These are phyloP conservation scores for Leishmania tarentolae DNA, from an alignment of 208 protist species.

Conservation along the genomic window DNA sequence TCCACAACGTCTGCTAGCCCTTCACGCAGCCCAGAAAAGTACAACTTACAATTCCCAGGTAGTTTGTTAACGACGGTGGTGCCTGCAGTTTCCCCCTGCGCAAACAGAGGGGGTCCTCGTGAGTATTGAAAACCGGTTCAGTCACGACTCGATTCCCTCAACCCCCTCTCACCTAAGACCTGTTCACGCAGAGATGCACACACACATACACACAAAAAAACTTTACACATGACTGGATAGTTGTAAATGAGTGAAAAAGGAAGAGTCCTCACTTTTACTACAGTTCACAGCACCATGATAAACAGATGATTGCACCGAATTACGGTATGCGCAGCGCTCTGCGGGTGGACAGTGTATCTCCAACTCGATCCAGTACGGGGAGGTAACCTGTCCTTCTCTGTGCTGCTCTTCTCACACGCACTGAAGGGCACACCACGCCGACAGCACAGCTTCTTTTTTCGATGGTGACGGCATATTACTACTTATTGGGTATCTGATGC, in stretches of 20 bases:
- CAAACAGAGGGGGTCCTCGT: not conserved
- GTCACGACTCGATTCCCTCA: not conserved
- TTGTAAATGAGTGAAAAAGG: not conserved
- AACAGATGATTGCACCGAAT: not conserved
- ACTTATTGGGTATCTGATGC: not conserved
- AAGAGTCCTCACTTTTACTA: not conserved
- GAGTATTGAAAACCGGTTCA: not conserved
- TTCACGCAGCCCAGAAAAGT: not conserved
- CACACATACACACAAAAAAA: not conserved
- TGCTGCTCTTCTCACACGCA: too few relatives aligned
- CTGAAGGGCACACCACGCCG: too few relatives aligned
- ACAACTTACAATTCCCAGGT: not conserved
- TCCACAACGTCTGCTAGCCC: not conserved
- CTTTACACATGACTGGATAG: not conserved
- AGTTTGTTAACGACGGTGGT: not conserved
- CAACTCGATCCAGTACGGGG: too few relatives aligned
- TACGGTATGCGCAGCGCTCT: not conserved
- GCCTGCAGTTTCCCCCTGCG: not conserved
- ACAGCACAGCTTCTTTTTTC: too few relatives aligned
- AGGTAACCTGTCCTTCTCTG: not conserved
- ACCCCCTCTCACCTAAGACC: not conserved
- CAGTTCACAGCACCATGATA: not conserved
- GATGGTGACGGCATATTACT: not conserved
- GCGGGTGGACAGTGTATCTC: not conserved
- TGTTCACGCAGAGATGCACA: not conserved